Percentiles rank a stretch among this genome's conserved stretches.
Evolutionary conservation across 495 filamentous ascomycete species (phyloP).

Genomic region (Symbiotaphrina buchneri): DNA sequence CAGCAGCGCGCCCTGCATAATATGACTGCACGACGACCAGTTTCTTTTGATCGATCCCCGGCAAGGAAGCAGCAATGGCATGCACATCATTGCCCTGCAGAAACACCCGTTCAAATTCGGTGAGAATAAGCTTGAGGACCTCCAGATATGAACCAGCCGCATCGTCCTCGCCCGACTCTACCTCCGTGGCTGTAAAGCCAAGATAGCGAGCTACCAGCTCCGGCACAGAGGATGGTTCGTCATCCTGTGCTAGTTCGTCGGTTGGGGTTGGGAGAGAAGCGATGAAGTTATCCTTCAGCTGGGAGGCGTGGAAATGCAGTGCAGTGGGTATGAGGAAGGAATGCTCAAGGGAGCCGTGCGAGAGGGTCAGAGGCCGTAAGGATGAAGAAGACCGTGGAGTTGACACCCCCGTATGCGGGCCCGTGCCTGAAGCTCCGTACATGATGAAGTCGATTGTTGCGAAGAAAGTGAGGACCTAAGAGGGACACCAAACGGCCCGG

Average conservation of each 20-base stretch:
- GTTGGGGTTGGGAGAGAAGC: conserved; percentile 70
- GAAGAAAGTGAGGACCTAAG: conserved; percentile 1
- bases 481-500: not conserved
- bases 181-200: conserved; percentile 63
- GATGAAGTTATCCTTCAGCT: conserved; percentile 71
- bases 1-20: conserved; percentile 68
- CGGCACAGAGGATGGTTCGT: conserved; percentile 80
- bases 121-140: conserved; percentile 68
- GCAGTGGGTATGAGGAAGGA: conserved; percentile 85
- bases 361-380: conserved; percentile 67
- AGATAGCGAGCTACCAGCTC: conserved; percentile 88
- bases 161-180: conserved; percentile 81
- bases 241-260: conserved; percentile 91
- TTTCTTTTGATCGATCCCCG: conserved; percentile 79
- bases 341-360: conserved; percentile 85
- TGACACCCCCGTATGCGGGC: conserved; percentile 81
- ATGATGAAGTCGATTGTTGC: too few relatives aligned
- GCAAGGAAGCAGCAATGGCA: conserved; percentile 59
- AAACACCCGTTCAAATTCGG: conserved; percentile 90
- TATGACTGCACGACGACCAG: conserved; percentile 68
- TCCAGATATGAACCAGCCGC: conserved; percentile 63
- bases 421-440: conserved; percentile 62
- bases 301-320: conserved; percentile 85
- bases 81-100: conserved; percentile 93
- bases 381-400: conserved; percentile 80